A percentile compares a stretch with the other conserved stretches of the same genome.
Evolutionary conservation across 257 asterid genomes (phyloP).

Genomic region (Leptodermis oblonga): DNA sequence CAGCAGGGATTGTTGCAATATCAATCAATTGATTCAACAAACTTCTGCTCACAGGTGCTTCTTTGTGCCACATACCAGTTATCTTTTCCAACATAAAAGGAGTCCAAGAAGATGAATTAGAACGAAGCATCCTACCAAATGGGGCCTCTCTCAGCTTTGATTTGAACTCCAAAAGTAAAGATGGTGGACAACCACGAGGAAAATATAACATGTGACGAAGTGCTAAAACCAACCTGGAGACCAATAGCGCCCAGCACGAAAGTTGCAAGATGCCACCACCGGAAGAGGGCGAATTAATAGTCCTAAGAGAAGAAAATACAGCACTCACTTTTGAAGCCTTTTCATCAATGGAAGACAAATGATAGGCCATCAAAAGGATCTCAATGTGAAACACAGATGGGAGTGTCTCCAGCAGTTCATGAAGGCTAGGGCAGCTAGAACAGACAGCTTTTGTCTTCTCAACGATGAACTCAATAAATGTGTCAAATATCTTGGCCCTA

Average conservation of each 20-base stretch:
- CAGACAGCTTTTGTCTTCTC: conserved; percentile 54
- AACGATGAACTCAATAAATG: conserved; percentile 44
- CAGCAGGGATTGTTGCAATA: conserved; percentile 65
- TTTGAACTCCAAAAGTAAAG: conserved; percentile 67
- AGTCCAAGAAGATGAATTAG: conserved; percentile 66
- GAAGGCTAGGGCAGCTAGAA: conserved; percentile 45
- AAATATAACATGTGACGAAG: conserved; percentile 84
- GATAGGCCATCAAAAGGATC: conserved; percentile 73
- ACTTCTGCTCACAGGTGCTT: conserved; percentile 32
- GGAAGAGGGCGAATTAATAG: conserved; percentile 45
- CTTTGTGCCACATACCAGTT: conserved; percentile 35
- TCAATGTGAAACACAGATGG: conserved; percentile 87
- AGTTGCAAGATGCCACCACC: conserved; percentile 47
- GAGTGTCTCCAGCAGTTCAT: conserved; percentile 62
- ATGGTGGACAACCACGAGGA: conserved; percentile 71
- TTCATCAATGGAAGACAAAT: conserved; percentile 74
- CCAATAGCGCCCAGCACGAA: conserved; percentile 82
- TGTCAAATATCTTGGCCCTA: conserved; percentile 59
- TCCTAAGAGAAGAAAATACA: conserved; percentile 48
- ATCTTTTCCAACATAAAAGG: conserved; percentile 55
- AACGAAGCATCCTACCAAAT: conserved; percentile 25
- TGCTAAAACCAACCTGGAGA: conserved; percentile 78
- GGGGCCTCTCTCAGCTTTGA: conserved; percentile 66
- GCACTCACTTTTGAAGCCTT: conserved; percentile 50
- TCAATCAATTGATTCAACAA: conserved; percentile 80